phyloP scores from a whole-genome alignment of 1,284 basidiomycete species.

The Lentinula novae-zelandiae region DNA sequence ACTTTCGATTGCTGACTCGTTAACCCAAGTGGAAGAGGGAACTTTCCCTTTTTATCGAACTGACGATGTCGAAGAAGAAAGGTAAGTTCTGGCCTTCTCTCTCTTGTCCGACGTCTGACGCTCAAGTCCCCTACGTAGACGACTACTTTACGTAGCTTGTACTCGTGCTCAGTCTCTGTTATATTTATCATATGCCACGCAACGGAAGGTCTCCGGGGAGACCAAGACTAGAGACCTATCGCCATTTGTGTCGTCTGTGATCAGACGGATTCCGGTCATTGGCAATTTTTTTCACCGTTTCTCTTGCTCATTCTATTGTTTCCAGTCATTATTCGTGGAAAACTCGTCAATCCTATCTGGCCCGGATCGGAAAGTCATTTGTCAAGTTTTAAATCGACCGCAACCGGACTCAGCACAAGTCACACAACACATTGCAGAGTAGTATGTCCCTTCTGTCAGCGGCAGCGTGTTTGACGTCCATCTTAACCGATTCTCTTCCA shows the following conservation, averaged over 20 bases:
- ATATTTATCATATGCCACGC: conserved; percentile 51
- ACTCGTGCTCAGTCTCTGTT: conserved; percentile 82
- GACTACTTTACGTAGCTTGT: conserved; percentile 88
- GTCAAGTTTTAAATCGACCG: conserved; percentile 35
- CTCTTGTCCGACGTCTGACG: background rate
- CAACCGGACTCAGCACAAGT: conserved; percentile 39
- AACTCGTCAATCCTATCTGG: conserved; percentile 31
- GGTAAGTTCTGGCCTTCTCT: conserved; percentile 36
- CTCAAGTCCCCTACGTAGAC: conserved; percentile 34
- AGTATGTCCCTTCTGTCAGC: conserved; percentile 31
- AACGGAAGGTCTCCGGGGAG: conserved; percentile 52
- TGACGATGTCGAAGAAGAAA: conserved; percentile 80
- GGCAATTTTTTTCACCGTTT: background rate
- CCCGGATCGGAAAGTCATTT: conserved; percentile 32
- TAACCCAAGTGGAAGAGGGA: conserved; percentile 61
- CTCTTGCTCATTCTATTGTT: conserved; percentile 1
- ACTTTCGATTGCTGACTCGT: conserved; percentile 3
- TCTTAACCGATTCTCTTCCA: conserved; percentile 10
- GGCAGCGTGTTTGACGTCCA: background rate
- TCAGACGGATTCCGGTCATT: conserved; percentile 34
- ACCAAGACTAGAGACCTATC: conserved; percentile 41
- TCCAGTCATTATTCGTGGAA: conserved; percentile 23
- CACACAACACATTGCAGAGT: conserved; percentile 36
- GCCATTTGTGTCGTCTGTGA: conserved; percentile 40
- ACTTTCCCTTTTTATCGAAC: conserved; percentile 79